Evolutionary conservation across 768 basidiomycete species (phyloP), one percentile per base, ranked within the genome.

Genomic region (Psilocybe azurescens): DNA sequence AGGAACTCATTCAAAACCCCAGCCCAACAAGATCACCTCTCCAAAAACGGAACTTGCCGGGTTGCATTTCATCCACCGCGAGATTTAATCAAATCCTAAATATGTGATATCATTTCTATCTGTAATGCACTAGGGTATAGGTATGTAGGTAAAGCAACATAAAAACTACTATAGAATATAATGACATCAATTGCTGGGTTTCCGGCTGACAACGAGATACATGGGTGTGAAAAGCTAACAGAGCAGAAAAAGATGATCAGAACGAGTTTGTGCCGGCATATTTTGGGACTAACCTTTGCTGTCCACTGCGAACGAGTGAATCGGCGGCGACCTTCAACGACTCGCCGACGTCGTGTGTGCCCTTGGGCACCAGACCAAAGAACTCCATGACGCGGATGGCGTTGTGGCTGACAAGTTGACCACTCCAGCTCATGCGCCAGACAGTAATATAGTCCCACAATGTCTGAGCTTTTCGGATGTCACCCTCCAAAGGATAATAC

Each of bases 401-500:
- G 61, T 88, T 92, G 69, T 96, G 95, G 44, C 90, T 95, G 56
- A 97, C 83, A 47, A 94, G 73, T 72, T 86, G 86, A 20, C 97
- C 97, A 63, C 89, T 88, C 85, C 86, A 89, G 76, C 92, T 94
- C 82, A 92, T 97, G 56, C 96, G 84, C 90, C 90, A 94, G 38
- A 93, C 90, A 8, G 90, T 92, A 66, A 95, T 79, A 65, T 88
- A 88, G 73, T 98, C 97, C 93, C 94, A 97, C 38, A 87, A 71
- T 1, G 96, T 98, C 80, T 99, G 97, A 1, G 94, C 91, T 77
- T 98, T 97, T 65, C 78, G 70, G 64, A 97, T 82, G 74, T 99
- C 94, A 64, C 97, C 97, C 75, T 97, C 95, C 29, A 99, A 83
- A 0, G 96, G 95, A 77, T 98, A 99, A 77, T 96, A 99, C 97